Percentiles rank a stretch among this genome's conserved stretches.
Evolutionary conservation across 495 filamentous ascomycete genomes (phyloP).

Genomic region (Penicillium ochrochloron): DNA sequence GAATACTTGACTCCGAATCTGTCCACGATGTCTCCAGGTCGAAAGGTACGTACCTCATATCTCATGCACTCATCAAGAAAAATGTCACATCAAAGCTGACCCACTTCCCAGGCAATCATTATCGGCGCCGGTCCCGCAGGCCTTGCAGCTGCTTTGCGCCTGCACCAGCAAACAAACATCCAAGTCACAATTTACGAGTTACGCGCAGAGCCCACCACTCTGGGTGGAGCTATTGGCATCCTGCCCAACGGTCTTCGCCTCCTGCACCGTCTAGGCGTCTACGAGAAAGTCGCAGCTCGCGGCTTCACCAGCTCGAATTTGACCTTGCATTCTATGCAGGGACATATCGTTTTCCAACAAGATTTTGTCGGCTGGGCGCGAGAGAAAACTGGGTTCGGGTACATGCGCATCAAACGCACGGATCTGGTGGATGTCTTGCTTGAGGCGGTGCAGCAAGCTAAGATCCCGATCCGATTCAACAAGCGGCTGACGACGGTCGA

Average conservation of each 20-base stretch:
- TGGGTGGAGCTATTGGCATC: constrained; percentile 54
- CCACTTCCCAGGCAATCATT: constrained; percentile 43
- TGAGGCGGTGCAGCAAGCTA: constrained; percentile 23
- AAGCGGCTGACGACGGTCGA: constrained; percentile 26
- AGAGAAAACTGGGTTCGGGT: constrained; percentile 36
- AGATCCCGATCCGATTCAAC: constrained; percentile 31
- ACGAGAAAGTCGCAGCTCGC: constrained; percentile 32
- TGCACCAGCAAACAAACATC: constrained; percentile 36
- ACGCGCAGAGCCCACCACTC: constrained; percentile 38
- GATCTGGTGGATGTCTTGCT: constrained; percentile 37
- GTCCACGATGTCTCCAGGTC: constrained; percentile 7
- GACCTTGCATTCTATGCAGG: constrained; percentile 37
- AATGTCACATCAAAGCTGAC: neutral
- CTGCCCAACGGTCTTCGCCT: constrained; percentile 54
- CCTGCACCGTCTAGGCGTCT: constrained; percentile 43
- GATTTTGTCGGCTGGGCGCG: constrained; percentile 28
- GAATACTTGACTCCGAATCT: neutral
- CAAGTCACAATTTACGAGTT: constrained; percentile 38
- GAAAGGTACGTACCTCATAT: constrained; percentile 23
- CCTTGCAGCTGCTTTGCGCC: constrained; percentile 35
- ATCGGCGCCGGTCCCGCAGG: constrained; percentile 59
- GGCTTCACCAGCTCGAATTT: constrained; percentile 32
- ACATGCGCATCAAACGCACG: constrained; percentile 40
- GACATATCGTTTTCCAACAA: constrained; percentile 27
- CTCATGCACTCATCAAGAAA: neutral